phyloP scores from a whole-genome alignment of 2,329 filamentous ascomycete genomes.

The Fusarium tjaetaba region DNA sequence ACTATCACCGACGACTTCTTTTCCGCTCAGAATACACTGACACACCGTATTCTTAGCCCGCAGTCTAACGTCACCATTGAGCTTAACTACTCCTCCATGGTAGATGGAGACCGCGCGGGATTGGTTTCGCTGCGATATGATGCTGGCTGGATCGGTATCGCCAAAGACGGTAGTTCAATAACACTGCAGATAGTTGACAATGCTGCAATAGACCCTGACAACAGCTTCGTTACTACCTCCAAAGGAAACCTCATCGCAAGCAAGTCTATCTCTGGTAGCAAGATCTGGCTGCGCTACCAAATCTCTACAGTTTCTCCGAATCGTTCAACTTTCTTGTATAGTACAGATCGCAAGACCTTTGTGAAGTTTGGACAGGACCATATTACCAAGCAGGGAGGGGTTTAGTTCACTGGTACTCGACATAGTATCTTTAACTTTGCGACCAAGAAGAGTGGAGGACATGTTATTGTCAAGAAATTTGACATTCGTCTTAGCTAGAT shows the following conservation, averaged over 20 bases:
- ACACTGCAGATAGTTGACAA: background rate
- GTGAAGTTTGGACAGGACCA: background rate
- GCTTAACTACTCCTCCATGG: background rate
- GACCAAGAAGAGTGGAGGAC: background rate
- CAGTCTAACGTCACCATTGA: background rate
- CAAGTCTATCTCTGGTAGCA: background rate
- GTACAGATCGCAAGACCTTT: background rate
- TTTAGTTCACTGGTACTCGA: background rate
- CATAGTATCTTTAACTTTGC: background rate
- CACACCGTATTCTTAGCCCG: background rate
- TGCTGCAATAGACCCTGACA: background rate
- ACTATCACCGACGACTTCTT: background rate
- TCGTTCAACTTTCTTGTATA: background rate
- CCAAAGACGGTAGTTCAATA: background rate
- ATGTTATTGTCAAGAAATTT: background rate
- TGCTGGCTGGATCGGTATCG: background rate
- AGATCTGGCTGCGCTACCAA: background rate
- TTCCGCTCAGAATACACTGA: background rate
- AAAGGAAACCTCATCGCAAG: background rate
- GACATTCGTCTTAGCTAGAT: background rate
- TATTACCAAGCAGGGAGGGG: background rate
- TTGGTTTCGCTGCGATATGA: background rate
- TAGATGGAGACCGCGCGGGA: background rate
- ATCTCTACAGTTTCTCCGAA: background rate
- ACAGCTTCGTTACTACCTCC: background rate